phyloP scores from a whole-genome alignment of 1,284 basidiomycete genomes.

The Sparassis latifolia region DNA sequence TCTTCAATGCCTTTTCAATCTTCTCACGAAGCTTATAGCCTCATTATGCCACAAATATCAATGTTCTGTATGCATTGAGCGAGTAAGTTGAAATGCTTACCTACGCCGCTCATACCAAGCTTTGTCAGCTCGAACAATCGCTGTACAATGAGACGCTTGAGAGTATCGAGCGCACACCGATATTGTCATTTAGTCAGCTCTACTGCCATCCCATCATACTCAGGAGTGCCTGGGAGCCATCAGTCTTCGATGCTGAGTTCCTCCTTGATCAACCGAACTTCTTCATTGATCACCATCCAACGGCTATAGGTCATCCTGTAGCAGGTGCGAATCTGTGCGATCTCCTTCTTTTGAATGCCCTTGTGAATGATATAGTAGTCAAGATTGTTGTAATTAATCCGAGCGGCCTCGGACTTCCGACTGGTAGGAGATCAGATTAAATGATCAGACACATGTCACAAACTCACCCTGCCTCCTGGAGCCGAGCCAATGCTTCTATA shows the following conservation, averaged over 20 bases:
- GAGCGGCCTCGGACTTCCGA: too few species aligned
- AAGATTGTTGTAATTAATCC: not conserved
- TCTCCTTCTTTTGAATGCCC: not conserved
- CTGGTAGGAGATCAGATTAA: too few species aligned
- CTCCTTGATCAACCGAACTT: not conserved
- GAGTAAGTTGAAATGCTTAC: slow-evolving; percentile 4
- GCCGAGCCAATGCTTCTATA: not conserved
- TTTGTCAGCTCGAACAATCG: slow-evolving; percentile 20
- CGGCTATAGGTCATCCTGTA: not conserved
- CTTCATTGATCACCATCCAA: not conserved
- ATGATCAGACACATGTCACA: too few species aligned
- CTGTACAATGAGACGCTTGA: slow-evolving; percentile 20
- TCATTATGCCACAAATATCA: too few species aligned
- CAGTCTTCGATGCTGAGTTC: not conserved
- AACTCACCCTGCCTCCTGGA: not conserved
- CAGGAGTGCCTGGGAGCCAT: slow-evolving; percentile 6
- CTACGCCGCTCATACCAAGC: slow-evolving; percentile 15
- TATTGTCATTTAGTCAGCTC: slow-evolving; percentile 10
- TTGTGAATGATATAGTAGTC: not conserved
- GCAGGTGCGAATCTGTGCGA: not conserved
- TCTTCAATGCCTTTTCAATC: slow-evolving; percentile 6
- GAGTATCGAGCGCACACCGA: slow-evolving; percentile 12
- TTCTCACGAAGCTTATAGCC: slow-evolving; percentile 10
- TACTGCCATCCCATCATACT: slow-evolving; percentile 5
- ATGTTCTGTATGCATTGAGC: not conserved